phyloP scores from a whole-genome alignment of 2,329 filamentous ascomycete species.

The Metarhizium brunneum region DNA sequence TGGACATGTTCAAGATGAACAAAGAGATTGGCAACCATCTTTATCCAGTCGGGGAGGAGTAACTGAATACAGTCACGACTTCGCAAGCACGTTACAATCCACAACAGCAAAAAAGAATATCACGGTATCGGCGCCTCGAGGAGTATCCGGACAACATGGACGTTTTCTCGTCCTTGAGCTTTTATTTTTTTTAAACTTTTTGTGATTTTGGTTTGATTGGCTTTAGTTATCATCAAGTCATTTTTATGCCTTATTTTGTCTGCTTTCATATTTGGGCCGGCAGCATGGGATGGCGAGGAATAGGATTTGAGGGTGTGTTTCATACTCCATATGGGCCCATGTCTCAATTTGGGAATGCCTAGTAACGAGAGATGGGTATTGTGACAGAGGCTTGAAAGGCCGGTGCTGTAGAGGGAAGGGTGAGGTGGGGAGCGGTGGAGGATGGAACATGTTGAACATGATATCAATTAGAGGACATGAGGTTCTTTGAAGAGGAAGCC shows the following conservation, averaged over 20 bases:
- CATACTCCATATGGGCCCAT: not conserved
- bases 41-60: slow-evolving; percentile 70
- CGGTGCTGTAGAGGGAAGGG: not conserved
- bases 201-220: not conserved
- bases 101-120: not conserved
- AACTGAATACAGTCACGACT: slow-evolving; percentile 2
- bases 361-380: not conserved
- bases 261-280: slow-evolving; percentile 4
- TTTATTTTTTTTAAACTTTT: not conserved
- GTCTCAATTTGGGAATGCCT: not conserved
- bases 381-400: not conserved
- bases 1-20: slow-evolving; percentile 99
- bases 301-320: not conserved
- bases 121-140: slow-evolving; percentile 8
- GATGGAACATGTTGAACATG: not conserved
- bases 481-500: not conserved
- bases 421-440: not conserved
- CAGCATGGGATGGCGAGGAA: slow-evolving; percentile 8
- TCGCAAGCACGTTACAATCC: not conserved
- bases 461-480: not conserved
- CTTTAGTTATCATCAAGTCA: no score
- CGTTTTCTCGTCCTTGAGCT: not conserved
- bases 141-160: slow-evolving; percentile 4
- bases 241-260: not conserved
- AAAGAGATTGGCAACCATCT: slow-evolving; percentile 86